A percentile compares a stretch with the other conserved stretches of the same genome.
Conservation (phyloP, 2,329 filamentous ascomycete genomes). For the Diaporthe amygdali region DNA sequence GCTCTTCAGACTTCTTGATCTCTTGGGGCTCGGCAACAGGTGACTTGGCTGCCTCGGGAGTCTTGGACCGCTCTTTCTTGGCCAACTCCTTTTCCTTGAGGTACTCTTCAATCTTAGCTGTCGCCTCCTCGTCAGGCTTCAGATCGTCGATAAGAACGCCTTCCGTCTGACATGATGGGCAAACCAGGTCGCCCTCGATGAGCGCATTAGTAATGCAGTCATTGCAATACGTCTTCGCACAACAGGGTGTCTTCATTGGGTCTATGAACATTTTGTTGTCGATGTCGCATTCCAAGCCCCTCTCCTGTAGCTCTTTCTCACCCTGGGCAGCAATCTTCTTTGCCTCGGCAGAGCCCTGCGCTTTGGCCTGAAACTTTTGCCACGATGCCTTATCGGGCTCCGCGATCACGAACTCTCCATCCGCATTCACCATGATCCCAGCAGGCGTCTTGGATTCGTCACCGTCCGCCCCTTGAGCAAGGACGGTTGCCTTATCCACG, state of each 20-base stretch:
- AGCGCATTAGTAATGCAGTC: slow-evolving; percentile 99
- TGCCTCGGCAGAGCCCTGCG: slow-evolving; percentile 82
- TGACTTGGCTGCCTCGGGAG: slow-evolving; percentile 43
- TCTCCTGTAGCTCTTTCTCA: slow-evolving; percentile 86
- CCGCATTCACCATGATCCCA: slow-evolving; percentile 96
- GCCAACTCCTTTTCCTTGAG: slow-evolving; percentile 62
- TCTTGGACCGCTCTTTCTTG: slow-evolving; percentile 54
- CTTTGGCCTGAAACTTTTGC: slow-evolving; percentile 96
- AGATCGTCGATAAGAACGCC: slow-evolving; percentile 94
- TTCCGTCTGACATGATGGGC: slow-evolving; percentile 88
- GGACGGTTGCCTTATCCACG: slow-evolving; percentile 84
- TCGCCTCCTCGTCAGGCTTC: slow-evolving; percentile 78
- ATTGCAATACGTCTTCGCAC: slow-evolving; percentile 97
- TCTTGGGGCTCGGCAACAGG: slow-evolving; percentile 33
- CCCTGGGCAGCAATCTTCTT: slow-evolving; percentile 78
- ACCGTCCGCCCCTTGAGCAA: slow-evolving; percentile 74
- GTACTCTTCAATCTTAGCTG: slow-evolving; percentile 79
- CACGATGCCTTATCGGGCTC: slow-evolving; percentile 94
- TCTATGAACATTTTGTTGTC: slow-evolving; percentile 99
- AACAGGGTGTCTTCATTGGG: slow-evolving; percentile 98
- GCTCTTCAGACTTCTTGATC: slow-evolving; percentile 40
- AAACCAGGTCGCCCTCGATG: slow-evolving; percentile 97
- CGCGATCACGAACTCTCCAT: slow-evolving; percentile 96
- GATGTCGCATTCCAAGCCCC: slow-evolving; percentile 89
- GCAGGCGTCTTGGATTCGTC: slow-evolving; percentile 83